phyloP scores from a whole-genome alignment of 441 rosid species.

The Gossypium gossypioides region DNA sequence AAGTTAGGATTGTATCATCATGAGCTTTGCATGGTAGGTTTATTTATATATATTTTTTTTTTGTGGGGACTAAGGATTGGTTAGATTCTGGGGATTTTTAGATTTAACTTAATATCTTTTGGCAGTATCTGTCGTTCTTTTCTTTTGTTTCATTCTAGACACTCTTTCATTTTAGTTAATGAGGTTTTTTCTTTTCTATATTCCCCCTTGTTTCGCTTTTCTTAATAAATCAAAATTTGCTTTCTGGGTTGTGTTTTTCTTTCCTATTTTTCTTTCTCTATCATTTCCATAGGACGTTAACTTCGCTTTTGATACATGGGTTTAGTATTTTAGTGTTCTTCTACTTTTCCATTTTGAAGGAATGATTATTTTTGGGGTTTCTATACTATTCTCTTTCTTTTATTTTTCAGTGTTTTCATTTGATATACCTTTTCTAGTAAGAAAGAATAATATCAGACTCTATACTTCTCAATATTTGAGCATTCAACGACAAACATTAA shows the following conservation, averaged over 20 bases:
- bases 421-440: too few relatives aligned
- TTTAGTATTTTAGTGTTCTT: neutral
- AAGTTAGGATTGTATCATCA: neutral
- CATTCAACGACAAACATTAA: too few relatives aligned
- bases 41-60: neutral
- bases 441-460: too few relatives aligned
- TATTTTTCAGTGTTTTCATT: too few relatives aligned
- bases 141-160: neutral
- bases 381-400: too few relatives aligned
- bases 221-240: neutral
- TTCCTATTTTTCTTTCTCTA: neutral
- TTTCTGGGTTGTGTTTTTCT: neutral
- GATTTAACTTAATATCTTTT: neutral
- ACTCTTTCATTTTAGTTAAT: neutral
- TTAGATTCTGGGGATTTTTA: slow-evolving; percentile 16
- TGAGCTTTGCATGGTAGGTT: neutral
- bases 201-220: neutral
- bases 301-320: neutral
- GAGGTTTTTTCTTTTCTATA: too few relatives aligned
- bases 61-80: neutral
- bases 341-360: neutral
- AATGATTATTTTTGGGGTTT: neutral
- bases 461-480: too few relatives aligned
- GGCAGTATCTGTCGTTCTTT: neutral
- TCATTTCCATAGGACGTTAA: neutral